Percentiles rank a stretch among this genome's conserved stretches.
These are phyloP conservation scores for Pythium rishiriense DNA, from an alignment of 352 stramenopile species.

Conservation along the genomic window DNA sequence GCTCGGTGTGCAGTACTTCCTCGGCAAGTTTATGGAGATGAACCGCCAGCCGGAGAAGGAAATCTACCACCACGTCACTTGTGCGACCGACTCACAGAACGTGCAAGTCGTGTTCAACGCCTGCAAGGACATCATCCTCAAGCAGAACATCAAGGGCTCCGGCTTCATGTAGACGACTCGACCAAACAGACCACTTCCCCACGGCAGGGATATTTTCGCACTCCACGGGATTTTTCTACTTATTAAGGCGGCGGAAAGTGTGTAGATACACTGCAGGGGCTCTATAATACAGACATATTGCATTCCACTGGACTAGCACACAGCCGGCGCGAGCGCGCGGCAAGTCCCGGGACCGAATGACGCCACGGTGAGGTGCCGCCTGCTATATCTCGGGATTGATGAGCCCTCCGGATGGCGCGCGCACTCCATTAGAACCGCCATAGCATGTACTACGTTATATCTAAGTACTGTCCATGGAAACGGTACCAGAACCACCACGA, in stretches of 20 bases:
- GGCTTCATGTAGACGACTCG: constrained; percentile 83
- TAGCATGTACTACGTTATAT: not conserved
- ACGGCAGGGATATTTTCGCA: constrained; percentile 14
- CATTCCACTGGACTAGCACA: not conserved
- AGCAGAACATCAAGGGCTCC: constrained; percentile 92
- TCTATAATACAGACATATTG: constrained; percentile 23
- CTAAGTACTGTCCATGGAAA: not conserved
- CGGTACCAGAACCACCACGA: not conserved
- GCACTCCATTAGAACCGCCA: not conserved
- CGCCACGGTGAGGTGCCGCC: not conserved
- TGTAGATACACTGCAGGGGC: constrained; percentile 24
- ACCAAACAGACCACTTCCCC: constrained; percentile 1
- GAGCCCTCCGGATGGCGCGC: not conserved
- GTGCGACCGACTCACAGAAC: constrained; percentile 97
- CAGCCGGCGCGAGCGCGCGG: no score
- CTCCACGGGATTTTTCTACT: constrained; percentile 18
- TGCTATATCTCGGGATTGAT: not conserved
- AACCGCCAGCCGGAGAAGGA: constrained; percentile 91
- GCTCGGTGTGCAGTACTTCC: constrained; percentile 88
- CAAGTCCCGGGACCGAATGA: no score
- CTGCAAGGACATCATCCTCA: constrained; percentile 96
- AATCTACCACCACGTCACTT: constrained; percentile 96
- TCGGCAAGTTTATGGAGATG: constrained; percentile 94
- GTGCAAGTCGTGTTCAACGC: constrained; percentile 96
- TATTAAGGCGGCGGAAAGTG: constrained; percentile 24